phyloP scores from a whole-genome alignment of 1,139 yeast species.

The Geotrichum klebahnii region DNA sequence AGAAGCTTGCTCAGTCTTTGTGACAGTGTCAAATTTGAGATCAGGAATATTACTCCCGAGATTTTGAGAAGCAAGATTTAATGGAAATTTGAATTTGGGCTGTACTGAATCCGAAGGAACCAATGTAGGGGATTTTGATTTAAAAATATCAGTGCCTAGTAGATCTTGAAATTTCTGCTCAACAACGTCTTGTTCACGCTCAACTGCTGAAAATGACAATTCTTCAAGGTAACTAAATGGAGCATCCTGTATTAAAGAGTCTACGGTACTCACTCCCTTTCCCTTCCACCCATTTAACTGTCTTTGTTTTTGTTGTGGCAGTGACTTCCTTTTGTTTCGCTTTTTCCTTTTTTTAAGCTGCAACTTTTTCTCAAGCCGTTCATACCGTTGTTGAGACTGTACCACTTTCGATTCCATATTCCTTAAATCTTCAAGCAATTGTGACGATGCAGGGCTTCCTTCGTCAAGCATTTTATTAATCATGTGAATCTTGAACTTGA shows the following conservation, averaged over 20 bases:
- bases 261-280: not conserved
- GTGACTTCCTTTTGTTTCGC: not conserved
- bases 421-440: constrained; percentile 7
- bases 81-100: not conserved
- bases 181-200: constrained; percentile 16
- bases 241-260: not conserved
- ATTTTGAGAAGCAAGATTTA: not conserved
- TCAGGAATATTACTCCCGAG: too few species aligned
- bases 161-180: constrained; percentile 14
- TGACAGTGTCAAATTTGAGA: too few species aligned
- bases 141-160: constrained; percentile 7
- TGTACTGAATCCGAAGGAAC: not conserved
- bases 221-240: constrained; percentile 2
- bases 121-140: not conserved
- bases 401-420: constrained; percentile 2
- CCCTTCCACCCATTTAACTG: not conserved
- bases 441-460: constrained; percentile 15
- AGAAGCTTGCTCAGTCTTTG: too few species aligned
- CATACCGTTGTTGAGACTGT: constrained; percentile 7
- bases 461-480: constrained; percentile 24
- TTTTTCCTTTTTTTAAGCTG: constrained; percentile 4
- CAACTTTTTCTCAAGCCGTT: constrained; percentile 7
- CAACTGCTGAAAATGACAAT: constrained; percentile 19
- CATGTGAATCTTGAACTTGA: constrained; percentile 26
- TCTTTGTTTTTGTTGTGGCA: not conserved